Percentiles rank a stretch among this genome's conserved stretches.
These are phyloP conservation scores for Ramaria sp. DNA, from an alignment of 768 basidiomycete species.

Conservation along the genomic window DNA sequence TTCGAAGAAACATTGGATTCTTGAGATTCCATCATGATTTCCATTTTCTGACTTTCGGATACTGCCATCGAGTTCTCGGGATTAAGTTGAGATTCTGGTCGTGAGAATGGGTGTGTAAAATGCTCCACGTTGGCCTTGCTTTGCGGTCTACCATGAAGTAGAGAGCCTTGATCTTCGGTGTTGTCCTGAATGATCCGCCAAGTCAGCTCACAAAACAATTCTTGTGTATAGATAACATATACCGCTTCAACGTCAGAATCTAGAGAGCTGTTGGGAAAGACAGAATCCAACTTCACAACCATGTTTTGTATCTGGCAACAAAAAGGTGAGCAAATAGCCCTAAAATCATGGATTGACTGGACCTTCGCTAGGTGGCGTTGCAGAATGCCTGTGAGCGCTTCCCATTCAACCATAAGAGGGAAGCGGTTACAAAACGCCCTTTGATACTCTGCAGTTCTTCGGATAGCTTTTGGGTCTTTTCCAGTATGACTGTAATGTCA, in stretches of 20 bases:
- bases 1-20: neutral
- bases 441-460: neutral
- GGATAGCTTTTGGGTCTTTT: neutral
- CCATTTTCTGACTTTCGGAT: neutral
- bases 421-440: neutral
- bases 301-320: neutral
- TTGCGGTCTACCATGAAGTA: neutral
- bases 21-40: neutral
- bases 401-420: slow-evolving; percentile 3
- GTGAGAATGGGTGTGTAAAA: neutral
- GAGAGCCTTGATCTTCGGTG: neutral
- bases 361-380: neutral
- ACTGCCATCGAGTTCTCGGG: no score
- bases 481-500: neutral
- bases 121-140: neutral
- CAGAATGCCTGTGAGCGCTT: neutral
- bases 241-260: neutral
- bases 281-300: neutral
- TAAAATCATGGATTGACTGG: neutral
- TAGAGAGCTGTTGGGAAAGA: neutral
- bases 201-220: neutral
- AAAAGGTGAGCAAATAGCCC: neutral
- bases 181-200: neutral
- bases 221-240: neutral
- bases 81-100: neutral